phyloP scores from a whole-genome alignment of 495 filamentous ascomycete genomes.

The Penicillium crystallinum region DNA sequence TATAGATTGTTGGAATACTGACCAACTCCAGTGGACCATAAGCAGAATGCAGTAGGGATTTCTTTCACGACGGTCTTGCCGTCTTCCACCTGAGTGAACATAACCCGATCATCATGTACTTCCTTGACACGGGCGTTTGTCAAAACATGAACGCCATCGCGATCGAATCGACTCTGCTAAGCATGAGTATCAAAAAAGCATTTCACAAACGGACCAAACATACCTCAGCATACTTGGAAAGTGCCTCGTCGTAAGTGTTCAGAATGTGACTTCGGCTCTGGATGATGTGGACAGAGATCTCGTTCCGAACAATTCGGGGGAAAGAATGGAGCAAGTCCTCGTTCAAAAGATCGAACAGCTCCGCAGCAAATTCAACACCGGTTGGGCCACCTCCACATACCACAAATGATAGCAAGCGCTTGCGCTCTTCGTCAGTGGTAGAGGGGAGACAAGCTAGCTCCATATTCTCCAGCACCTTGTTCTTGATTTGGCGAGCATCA shows the following conservation, averaged over 20 bases:
- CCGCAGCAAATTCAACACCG: slow-evolving; percentile 95
- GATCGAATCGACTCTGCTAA: slow-evolving; percentile 61
- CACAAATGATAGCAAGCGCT: slow-evolving; percentile 86
- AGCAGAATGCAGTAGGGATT: slow-evolving; percentile 90
- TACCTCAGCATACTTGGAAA: slow-evolving; percentile 87
- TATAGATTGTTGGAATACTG: slow-evolving; percentile 14
- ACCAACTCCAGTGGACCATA: slow-evolving; percentile 95
- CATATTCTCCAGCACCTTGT: slow-evolving; percentile 84
- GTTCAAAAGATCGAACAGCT: slow-evolving; percentile 92
- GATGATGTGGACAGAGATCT: slow-evolving; percentile 96
- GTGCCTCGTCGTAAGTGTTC: slow-evolving; percentile 95
- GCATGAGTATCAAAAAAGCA: slow-evolving; percentile 13
- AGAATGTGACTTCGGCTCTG: slow-evolving; percentile 91
- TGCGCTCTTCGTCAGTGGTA: slow-evolving; percentile 82
- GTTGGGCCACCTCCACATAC: slow-evolving; percentile 93
- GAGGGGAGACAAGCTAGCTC: slow-evolving; percentile 92
- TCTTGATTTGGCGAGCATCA: slow-evolving; percentile 84
- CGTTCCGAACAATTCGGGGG: slow-evolving; percentile 84
- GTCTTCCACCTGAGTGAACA: slow-evolving; percentile 79
- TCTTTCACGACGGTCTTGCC: slow-evolving; percentile 79
- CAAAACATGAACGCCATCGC: slow-evolving; percentile 83
- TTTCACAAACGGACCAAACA: neutral
- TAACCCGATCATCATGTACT: slow-evolving; percentile 72
- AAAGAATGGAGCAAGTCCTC: slow-evolving; percentile 84
- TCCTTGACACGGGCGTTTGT: slow-evolving; percentile 91